Evolutionary conservation across 352 stramenopile genomes (phyloP).

Genomic region (Pythium folliculosum): DNA sequence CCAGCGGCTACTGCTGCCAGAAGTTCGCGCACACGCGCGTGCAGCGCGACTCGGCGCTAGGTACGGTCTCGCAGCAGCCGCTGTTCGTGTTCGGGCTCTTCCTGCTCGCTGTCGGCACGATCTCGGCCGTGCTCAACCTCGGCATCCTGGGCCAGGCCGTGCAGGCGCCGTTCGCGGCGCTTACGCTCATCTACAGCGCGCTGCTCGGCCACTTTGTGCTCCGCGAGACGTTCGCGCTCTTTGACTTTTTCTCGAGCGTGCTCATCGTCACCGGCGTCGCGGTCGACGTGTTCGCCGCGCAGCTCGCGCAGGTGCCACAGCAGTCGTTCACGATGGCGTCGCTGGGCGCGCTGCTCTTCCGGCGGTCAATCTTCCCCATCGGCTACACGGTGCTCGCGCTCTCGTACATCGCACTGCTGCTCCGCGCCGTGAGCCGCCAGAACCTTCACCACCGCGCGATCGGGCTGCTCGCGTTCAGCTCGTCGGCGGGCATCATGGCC

Average conservation of each 20-base stretch:
- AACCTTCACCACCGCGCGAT: slow-evolving; percentile 56
- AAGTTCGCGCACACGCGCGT: slow-evolving; percentile 71
- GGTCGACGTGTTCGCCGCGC: slow-evolving; percentile 61
- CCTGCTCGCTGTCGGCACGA: slow-evolving; percentile 60
- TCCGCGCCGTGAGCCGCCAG: slow-evolving; percentile 52
- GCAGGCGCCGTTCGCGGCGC: slow-evolving; percentile 75
- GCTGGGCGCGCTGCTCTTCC: slow-evolving; percentile 46
- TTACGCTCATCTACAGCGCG: slow-evolving; percentile 81
- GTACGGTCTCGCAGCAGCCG: slow-evolving; percentile 62
- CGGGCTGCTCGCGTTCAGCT: slow-evolving; percentile 69
- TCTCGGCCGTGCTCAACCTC: slow-evolving; percentile 73
- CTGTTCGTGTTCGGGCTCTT: slow-evolving; percentile 59
- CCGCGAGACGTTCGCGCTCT: slow-evolving; percentile 47
- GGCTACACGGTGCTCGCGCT: slow-evolving; percentile 54
- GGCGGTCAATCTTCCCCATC: slow-evolving; percentile 57
- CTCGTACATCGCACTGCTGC: slow-evolving; percentile 49
- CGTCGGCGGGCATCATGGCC: slow-evolving; percentile 72
- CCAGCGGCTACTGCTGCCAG: slow-evolving; percentile 81
- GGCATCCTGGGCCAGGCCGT: slow-evolving; percentile 75
- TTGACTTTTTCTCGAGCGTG: slow-evolving; percentile 57
- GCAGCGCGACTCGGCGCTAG: slow-evolving; percentile 45
- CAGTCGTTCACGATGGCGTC: slow-evolving; percentile 61
- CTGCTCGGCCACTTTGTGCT: slow-evolving; percentile 69
- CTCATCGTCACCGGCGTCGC: slow-evolving; percentile 67
- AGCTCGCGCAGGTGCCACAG: slow-evolving; percentile 43